Percentiles rank a stretch among this genome's conserved stretches.
Evolutionary conservation across 208 protist genomes (phyloP).

Genomic region (Wallacemonas collosoma): DNA sequence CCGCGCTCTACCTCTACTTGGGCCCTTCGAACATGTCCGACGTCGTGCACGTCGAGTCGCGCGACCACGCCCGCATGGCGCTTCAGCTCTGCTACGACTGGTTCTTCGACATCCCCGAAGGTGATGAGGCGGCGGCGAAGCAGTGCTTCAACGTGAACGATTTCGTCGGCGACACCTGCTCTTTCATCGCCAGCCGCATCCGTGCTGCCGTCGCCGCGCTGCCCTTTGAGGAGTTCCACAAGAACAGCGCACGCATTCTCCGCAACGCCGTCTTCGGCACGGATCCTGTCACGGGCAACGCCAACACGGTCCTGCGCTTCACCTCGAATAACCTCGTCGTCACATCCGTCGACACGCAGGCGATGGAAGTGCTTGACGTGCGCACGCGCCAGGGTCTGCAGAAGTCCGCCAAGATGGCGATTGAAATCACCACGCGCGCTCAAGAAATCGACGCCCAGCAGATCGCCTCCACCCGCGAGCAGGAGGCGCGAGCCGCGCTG

Average conservation of each 20-base stretch:
- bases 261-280: constrained; percentile 84
- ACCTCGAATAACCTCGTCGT: constrained; percentile 92
- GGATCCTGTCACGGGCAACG: constrained; percentile 47
- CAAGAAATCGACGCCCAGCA: constrained; percentile 94
- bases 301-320: constrained; percentile 81
- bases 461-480: constrained; percentile 88
- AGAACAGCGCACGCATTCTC: constrained; percentile 61
- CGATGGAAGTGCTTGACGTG: constrained; percentile 94
- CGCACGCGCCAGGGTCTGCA: constrained; percentile 94
- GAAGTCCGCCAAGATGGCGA: constrained; percentile 96
- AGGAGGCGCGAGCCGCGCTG: constrained; percentile 89
- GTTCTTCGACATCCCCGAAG: constrained; percentile 81
- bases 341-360: constrained; percentile 95
- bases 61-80: constrained; percentile 86
- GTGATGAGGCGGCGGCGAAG: constrained; percentile 49
- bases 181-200: constrained; percentile 84
- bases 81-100: constrained; percentile 91
- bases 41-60: constrained; percentile 90
- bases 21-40: constrained; percentile 96
- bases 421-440: constrained; percentile 96
- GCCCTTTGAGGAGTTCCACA: constrained; percentile 92
- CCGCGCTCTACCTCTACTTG: constrained; percentile 82
- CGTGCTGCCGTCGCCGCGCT: constrained; percentile 75
- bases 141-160: constrained; percentile 84
- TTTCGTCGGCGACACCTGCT: constrained; percentile 88